Base-by-base conservation (phyloP, 768 basidiomycete species). In the Lentinula boryana region DNA sequence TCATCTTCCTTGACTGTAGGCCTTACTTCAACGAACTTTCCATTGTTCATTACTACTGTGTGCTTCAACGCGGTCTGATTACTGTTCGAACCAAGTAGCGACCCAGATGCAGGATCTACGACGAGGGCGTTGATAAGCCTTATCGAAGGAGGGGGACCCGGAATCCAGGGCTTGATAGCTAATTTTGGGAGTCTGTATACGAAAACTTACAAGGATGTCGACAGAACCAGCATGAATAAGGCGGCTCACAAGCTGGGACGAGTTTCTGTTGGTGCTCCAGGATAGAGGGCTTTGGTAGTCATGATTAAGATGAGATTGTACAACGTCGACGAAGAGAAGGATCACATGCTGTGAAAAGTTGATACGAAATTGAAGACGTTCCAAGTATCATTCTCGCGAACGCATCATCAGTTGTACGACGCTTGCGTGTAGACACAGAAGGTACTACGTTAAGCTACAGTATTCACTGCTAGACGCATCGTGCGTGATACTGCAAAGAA, bases 131-230 rank as follows among this genome's bases (percentile, higher is more conserved):
- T 76, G 18, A 62, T 67, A 15, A 79, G 65, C 15, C 72, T 62
- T 23, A 75, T 49, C 9, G 62, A 62, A 2, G 67, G 63, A 0
- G 74, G 65, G 0, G 62, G 21, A 1, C 63, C 36, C 12, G 60
- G 52, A 3, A 75, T 33, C 77, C 77, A 78, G 12, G 77, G 77
- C 61, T 75, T 76, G n/a, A 68, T 46, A 7, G 64, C 67, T 31
- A 74, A 68, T 51, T 72, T 71, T 5, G 68, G 69, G 12, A 72
- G 65, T 35, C 70, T 68, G 36, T 12, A 15, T 52, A 31, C 6
- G 57, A 49, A 27, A 27, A 27, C 27, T 27, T 27, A 27, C 27
- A 27, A 27, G 27, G 27, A 27, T 27, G 27, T 27, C 27, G 27
- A 27, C 27, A 27, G 27, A 2, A 27, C 27, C 27, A 27, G 27